Percentiles rank a stretch among this genome's conserved stretches.
phyloP scores from a whole-genome alignment of 2,329 filamentous ascomycete genomes.

The Pyrenophora teres region DNA sequence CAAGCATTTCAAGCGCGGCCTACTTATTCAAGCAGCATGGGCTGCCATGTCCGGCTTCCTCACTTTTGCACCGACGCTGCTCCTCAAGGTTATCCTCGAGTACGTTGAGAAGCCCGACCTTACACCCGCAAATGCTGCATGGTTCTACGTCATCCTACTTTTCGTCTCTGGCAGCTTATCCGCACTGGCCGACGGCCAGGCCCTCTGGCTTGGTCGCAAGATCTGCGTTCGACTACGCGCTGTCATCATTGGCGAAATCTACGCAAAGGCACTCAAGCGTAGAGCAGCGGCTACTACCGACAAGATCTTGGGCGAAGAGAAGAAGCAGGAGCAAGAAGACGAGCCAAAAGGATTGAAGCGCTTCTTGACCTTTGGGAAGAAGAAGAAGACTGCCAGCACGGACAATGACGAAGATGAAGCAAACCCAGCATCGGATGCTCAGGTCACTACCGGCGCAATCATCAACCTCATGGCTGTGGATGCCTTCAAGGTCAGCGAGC shows the following conservation, averaged over 20 bases:
- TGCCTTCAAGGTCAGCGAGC: conserved; percentile 96
- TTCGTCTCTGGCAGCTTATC: conserved; percentile 81
- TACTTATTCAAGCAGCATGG: conserved; percentile 79
- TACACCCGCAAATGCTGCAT: conserved; percentile 83
- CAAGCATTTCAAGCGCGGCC: conserved; percentile 77
- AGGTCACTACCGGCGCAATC: conserved; percentile 94
- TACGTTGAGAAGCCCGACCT: conserved; percentile 84
- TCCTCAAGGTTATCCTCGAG: conserved; percentile 88
- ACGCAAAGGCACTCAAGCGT: conserved; percentile 89
- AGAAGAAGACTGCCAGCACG: conserved; percentile 56
- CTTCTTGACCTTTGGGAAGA: conserved; percentile 62
- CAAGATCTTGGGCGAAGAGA: conserved; percentile 67
- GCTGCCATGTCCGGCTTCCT: conserved; percentile 80
- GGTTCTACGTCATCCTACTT: conserved; percentile 92
- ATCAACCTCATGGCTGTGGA: conserved; percentile 99
- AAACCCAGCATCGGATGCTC: conserved; percentile 60
- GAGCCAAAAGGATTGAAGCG: conserved; percentile 51
- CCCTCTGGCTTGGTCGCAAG: conserved; percentile 90
- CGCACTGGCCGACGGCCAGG: conserved; percentile 81
- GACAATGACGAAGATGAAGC: conserved; percentile 38
- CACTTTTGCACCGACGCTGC: conserved; percentile 87
- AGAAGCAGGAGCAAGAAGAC: conserved; percentile 46
- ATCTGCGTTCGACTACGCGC: conserved; percentile 91
- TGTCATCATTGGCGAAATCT: conserved; percentile 96
- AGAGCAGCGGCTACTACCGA: conserved; percentile 81